Percentiles rank a stretch among this genome's conserved stretches.
Evolutionary conservation across 2,329 filamentous ascomycete species (phyloP).

Genomic region (Dothiorella sarmentorum): DNA sequence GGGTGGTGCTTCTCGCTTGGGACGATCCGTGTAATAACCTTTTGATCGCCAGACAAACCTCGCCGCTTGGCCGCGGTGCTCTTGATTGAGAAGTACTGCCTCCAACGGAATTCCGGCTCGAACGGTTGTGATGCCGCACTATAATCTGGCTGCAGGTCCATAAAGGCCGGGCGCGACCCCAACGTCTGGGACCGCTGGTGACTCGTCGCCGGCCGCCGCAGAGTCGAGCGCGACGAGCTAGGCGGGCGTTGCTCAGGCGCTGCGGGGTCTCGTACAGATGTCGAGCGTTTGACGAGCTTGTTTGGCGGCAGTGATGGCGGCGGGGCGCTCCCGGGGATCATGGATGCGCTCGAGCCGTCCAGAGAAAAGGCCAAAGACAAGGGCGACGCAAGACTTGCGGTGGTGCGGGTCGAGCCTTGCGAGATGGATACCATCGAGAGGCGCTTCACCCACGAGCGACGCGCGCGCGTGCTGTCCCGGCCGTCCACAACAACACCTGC

Average conservation of each 20-base stretch:
- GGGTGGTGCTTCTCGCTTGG: slow-evolving; percentile 44
- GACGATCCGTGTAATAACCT: slow-evolving; percentile 42
- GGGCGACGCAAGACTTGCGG: slow-evolving; percentile 62
- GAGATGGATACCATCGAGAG: slow-evolving; percentile 65
- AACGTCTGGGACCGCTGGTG: slow-evolving; percentile 72
- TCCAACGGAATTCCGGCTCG: slow-evolving; percentile 27
- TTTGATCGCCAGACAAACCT: slow-evolving; percentile 36
- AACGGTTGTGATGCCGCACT: slow-evolving; percentile 16
- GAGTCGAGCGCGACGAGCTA: slow-evolving; percentile 60
- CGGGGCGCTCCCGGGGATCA: slow-evolving; percentile 47
- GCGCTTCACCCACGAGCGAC: slow-evolving; percentile 67
- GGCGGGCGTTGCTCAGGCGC: slow-evolving; percentile 49
- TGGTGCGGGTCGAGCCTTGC: slow-evolving; percentile 62
- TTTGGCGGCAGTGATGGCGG: slow-evolving; percentile 57
- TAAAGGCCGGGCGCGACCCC: slow-evolving; percentile 48
- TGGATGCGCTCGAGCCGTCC: slow-evolving; percentile 59
- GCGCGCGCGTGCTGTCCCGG: slow-evolving; percentile 33
- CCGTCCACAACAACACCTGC: slow-evolving; percentile 27
- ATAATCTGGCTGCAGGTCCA: slow-evolving; percentile 29
- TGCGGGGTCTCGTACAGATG: slow-evolving; percentile 52
- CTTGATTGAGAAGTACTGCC: slow-evolving; percentile 38
- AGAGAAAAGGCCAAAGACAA: slow-evolving; percentile 51
- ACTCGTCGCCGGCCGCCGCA: slow-evolving; percentile 73
- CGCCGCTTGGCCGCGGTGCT: slow-evolving; percentile 39
- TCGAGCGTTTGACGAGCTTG: slow-evolving; percentile 72